Percentiles rank a stretch among this genome's conserved stretches.
Evolutionary conservation across 306 rosid genomes (phyloP).

Genomic region (Trifolium pratense): DNA sequence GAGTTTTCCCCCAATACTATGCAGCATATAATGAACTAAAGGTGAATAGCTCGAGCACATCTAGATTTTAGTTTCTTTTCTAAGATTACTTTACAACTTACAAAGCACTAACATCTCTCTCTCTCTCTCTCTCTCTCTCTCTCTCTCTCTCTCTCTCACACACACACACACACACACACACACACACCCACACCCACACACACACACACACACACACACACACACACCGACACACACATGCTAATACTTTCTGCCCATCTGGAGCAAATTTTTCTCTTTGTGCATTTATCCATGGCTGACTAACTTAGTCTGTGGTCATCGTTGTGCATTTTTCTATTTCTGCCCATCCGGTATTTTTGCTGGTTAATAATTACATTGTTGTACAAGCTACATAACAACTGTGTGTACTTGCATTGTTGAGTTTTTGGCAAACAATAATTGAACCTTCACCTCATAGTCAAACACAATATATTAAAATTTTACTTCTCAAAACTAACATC

Average conservation of each 20-base stretch:
- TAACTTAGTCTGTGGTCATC: conserved; percentile 25
- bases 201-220: too few species aligned
- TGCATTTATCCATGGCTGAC: conserved; percentile 18
- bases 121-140: too few species aligned
- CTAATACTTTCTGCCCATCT: conserved; percentile 21
- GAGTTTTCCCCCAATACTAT: conserved; percentile 83
- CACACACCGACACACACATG: neutral
- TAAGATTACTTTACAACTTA: conserved; percentile 2
- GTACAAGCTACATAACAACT: conserved; percentile 22
- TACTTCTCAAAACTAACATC: conserved; percentile 24
- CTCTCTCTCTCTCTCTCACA: too few species aligned
- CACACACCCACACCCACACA: neutral
- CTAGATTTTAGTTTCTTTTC: conserved; percentile 19
- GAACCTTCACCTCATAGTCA: neutral
- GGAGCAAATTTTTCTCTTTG: conserved; percentile 22
- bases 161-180: too few species aligned
- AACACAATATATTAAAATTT: conserved; percentile 1
- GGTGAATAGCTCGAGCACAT: conserved; percentile 53
- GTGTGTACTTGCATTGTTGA: conserved; percentile 15
- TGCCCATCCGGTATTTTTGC: conserved; percentile 36
- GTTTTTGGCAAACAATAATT: neutral
- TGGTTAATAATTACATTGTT: conserved; percentile 23
- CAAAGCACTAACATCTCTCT: neutral
- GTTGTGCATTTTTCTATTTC: conserved; percentile 17
- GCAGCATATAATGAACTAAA: conserved; percentile 85